phyloP scores from a whole-genome alignment of 1,139 yeast genomes.

The Williopsis jadinii region DNA sequence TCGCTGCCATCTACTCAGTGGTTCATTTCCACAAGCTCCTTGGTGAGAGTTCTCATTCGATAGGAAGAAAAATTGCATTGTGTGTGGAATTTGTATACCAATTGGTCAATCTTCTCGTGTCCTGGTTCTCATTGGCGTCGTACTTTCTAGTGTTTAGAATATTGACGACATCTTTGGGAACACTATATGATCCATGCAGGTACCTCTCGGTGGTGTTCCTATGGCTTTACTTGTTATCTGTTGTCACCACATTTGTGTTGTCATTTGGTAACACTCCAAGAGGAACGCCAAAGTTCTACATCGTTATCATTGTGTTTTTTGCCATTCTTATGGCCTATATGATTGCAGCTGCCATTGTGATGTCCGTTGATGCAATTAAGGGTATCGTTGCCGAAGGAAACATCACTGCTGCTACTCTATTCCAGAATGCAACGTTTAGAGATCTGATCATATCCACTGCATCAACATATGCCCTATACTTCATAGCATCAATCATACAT shows the following conservation, averaged over 20 bases:
- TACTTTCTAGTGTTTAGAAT: constrained; percentile 78
- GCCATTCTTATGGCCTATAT: constrained; percentile 89
- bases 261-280: constrained; percentile 93
- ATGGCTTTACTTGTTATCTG: constrained; percentile 83
- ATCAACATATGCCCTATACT: constrained; percentile 78
- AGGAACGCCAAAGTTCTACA: constrained; percentile 79
- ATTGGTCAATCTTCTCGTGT: constrained; percentile 54
- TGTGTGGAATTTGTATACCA: constrained; percentile 77
- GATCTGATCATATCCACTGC: constrained; percentile 82
- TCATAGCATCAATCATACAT: constrained; percentile 70
- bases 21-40: constrained; percentile 68
- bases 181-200: constrained; percentile 60
- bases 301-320: constrained; percentile 80
- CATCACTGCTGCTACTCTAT: constrained; percentile 30
- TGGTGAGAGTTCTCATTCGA: constrained; percentile 63
- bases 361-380: constrained; percentile 69
- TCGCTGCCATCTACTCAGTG: constrained; percentile 84
- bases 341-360: constrained; percentile 80
- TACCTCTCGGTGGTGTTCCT: constrained; percentile 72
- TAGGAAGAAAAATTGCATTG: constrained; percentile 60
- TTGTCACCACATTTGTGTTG: constrained; percentile 86
- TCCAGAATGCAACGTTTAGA: constrained; percentile 57
- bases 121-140: constrained; percentile 81
- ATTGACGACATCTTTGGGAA: constrained; percentile 62
- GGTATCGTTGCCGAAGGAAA: constrained; percentile 23